Evolutionary conservation across 2,329 filamentous ascomycete species (phyloP), one percentile per base, ranked within the genome.

Genomic region (Fonsecaea pedrosoi): DNA sequence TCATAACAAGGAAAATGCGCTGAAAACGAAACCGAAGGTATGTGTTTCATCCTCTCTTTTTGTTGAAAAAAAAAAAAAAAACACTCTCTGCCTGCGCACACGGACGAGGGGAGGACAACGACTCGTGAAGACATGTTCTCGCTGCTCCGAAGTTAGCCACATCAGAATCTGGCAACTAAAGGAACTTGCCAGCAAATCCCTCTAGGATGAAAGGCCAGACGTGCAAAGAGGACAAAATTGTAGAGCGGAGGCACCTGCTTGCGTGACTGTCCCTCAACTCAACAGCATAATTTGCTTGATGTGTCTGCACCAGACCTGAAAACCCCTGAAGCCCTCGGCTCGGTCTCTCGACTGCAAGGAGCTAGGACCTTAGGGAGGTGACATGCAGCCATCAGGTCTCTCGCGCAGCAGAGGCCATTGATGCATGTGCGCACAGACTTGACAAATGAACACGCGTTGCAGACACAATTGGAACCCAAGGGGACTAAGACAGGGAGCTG

Each of bases 11-110:
- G 87, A 88, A 66, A 90, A 87, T 68, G 92, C 92, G 13, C 82
- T 97, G 59, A 96, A 96, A 83, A 94, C 87, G 42, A 89, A 90
- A 75, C 94, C 94, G 4, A 94, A 94, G 87, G 92, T 92, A 77
- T 77, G 85, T 80, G 59, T 56, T 21, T 58, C 34, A 66, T 38
- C 40, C 25, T 57, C 15, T 37, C 21, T 54, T 15, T 38, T 9
- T 30, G 25, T 30, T 1, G 1, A 25, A 25, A 25, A 25, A 25
- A 25, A 25, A 25, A 21, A 25, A 25, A 25, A 25, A 25, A 25
- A 25, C 1, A 30, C 10, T 10, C 21, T n/a, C 13, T 30, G 3
- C 12, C 25, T 21, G 38, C 38, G 53, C 32, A 15, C 25, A 12
- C 15, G 15, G 35, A 35, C 15, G 35, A 21, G 34, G 53, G 30